Evolutionary conservation across 768 basidiomycete species (phyloP).

Genomic region (Suillus cothurnatus): DNA sequence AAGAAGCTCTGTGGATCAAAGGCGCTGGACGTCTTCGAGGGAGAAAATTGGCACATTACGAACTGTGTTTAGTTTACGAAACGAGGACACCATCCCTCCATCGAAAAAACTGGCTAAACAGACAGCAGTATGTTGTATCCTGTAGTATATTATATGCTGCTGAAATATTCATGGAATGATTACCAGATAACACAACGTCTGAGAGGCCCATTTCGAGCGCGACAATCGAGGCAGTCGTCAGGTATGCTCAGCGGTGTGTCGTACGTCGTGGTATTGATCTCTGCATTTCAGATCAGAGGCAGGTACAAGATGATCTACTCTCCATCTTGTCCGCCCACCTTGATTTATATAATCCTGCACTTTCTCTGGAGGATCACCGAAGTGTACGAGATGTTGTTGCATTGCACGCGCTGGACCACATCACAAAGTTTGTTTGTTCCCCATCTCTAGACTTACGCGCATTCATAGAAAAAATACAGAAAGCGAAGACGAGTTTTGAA

Average conservation of each 20-base stretch:
- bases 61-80: conserved; percentile 47
- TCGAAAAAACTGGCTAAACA: conserved; percentile 28
- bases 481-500: conserved; percentile 89
- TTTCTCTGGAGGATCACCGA: conserved; percentile 65
- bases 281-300: conserved; percentile 43
- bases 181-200: conserved; percentile 60
- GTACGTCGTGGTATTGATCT: conserved; percentile 10
- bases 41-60: conserved; percentile 55
- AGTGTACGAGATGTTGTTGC: conserved; percentile 67
- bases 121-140: conserved; percentile 20
- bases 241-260: conserved; percentile 37
- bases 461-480: conserved; percentile 43
- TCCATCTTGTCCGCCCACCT: conserved; percentile 64
- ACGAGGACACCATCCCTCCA: conserved; percentile 40
- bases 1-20: conserved; percentile 53
- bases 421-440: conserved; percentile 64
- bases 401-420: conserved; percentile 86
- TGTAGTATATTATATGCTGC: neutral
- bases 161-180: neutral
- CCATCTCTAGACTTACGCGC: neutral
- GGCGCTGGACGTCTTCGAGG: conserved; percentile 56
- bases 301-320: conserved; percentile 69
- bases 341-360: conserved; percentile 76
- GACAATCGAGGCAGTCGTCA: conserved; percentile 54
- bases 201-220: conserved; percentile 51